phyloP scores from a whole-genome alignment of 2,329 filamentous ascomycete genomes.

The Neofusicoccum umdonicola region DNA sequence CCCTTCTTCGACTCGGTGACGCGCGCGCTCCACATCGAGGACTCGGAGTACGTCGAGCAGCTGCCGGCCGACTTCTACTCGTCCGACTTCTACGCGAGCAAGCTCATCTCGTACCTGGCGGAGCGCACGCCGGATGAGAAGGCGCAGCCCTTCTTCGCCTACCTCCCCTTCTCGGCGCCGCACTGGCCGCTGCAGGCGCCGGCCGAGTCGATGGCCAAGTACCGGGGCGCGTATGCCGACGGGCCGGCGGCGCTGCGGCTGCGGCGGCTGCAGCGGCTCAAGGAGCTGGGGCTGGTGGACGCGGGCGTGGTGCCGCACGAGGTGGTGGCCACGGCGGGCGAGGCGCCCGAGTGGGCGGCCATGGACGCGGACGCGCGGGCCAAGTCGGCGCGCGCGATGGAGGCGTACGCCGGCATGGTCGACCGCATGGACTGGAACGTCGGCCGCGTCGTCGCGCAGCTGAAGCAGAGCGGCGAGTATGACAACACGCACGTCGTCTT shows the following conservation, averaged over 20 bases:
- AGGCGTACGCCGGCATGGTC: slow-evolving; percentile 63
- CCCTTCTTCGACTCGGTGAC: slow-evolving; percentile 42
- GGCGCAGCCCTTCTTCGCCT: slow-evolving; percentile 56
- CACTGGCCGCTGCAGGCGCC: slow-evolving; percentile 64
- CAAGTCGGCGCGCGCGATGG: slow-evolving; percentile 56
- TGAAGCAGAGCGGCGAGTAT: slow-evolving; percentile 51
- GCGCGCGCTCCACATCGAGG: slow-evolving; percentile 33
- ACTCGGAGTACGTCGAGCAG: slow-evolving; percentile 32
- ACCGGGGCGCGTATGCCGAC: slow-evolving; percentile 59
- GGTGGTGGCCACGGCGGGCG: slow-evolving; percentile 48
- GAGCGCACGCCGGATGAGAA: slow-evolving; percentile 35
- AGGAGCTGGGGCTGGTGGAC: slow-evolving; percentile 55
- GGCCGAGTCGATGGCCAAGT: slow-evolving; percentile 54
- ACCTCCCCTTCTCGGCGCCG: slow-evolving; percentile 61
- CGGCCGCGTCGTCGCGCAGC: slow-evolving; percentile 57
- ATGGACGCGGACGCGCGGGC: slow-evolving; percentile 46
- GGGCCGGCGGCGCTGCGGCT: slow-evolving; percentile 57
- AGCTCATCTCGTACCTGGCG: slow-evolving; percentile 38
- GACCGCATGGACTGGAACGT: slow-evolving; percentile 61
- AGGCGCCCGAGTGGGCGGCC: slow-evolving; percentile 46
- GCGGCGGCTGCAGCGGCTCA: slow-evolving; percentile 53
- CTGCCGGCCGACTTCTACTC: slow-evolving; percentile 35
- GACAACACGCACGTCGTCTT: slow-evolving; percentile 65
- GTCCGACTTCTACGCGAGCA: slow-evolving; percentile 37
- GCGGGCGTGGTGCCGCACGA: slow-evolving; percentile 41